Evolutionary conservation across 768 basidiomycete genomes (phyloP).

Genomic region (Lentinula raphanica): DNA sequence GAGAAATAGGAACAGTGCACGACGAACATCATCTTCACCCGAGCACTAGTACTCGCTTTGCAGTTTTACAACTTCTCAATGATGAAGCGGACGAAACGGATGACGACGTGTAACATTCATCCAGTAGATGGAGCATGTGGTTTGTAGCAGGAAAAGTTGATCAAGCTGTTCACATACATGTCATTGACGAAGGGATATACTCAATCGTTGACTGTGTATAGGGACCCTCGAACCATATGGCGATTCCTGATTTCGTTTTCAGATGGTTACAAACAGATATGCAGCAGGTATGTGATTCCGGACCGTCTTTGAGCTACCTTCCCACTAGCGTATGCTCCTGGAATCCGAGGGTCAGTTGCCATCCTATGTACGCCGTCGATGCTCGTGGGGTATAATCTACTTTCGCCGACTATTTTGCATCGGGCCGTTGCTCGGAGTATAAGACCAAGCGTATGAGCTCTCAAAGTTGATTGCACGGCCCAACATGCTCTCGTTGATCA

Average conservation of each 20-base stretch:
- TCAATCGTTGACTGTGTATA: too few relatives aligned
- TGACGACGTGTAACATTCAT: neutral
- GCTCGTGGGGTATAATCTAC: neutral
- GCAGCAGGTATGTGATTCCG: slow-evolving; percentile 9
- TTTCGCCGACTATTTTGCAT: slow-evolving; percentile 2
- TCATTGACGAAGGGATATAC: too few relatives aligned
- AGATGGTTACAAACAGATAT: neutral
- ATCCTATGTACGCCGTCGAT: neutral
- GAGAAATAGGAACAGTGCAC: neutral
- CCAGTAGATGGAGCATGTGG: too few relatives aligned
- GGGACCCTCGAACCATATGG: too few relatives aligned
- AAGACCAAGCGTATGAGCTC: neutral
- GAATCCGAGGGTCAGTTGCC: neutral
- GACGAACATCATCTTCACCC: neutral
- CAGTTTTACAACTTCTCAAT: neutral
- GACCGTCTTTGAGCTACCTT: slow-evolving; percentile 1
- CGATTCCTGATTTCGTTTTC: too few relatives aligned
- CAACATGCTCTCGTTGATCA: neutral
- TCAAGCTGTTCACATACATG: too few relatives aligned
- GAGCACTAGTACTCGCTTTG: neutral
- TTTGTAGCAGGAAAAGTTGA: too few relatives aligned
- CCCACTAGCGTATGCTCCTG: neutral
- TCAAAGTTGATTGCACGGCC: neutral
- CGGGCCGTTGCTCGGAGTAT: neutral
- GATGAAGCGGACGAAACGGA: neutral